Evolutionary conservation across 345 rosid species (phyloP).

Genomic region (Arabidopsis thaliana): TAIR10.1 NC_003076.8:17610501-17611000

Average conservation of each 20-base stretch:
- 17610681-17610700: constrained; percentile 33
- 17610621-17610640: constrained; percentile 15
- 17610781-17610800: constrained; percentile 63
- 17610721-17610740: constrained; percentile 22
- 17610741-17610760: constrained; percentile 31
- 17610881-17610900: constrained; percentile 6
- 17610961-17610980: constrained; percentile 28
- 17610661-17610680: constrained; percentile 7
- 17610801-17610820: constrained; percentile 75
- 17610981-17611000: constrained; percentile 44
- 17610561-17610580: constrained; percentile 12
- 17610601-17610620: constrained; percentile 40
- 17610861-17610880: constrained; percentile 31
- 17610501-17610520: too few relatives aligned
- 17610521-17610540: neutral
- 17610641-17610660: neutral
- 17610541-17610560: neutral
- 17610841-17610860: neutral
- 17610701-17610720: constrained; percentile 18
- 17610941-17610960: constrained; percentile 31
- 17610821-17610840: constrained; percentile 83
- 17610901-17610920: constrained; percentile 57
- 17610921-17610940: constrained; percentile 5
- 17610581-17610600: constrained; percentile 39
- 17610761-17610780: constrained; percentile 85